Evolutionary conservation across 495 filamentous ascomycete species (phyloP), one percentile per base, ranked within the genome.

Genomic region (Penicillium dipodomyicola): DNA sequence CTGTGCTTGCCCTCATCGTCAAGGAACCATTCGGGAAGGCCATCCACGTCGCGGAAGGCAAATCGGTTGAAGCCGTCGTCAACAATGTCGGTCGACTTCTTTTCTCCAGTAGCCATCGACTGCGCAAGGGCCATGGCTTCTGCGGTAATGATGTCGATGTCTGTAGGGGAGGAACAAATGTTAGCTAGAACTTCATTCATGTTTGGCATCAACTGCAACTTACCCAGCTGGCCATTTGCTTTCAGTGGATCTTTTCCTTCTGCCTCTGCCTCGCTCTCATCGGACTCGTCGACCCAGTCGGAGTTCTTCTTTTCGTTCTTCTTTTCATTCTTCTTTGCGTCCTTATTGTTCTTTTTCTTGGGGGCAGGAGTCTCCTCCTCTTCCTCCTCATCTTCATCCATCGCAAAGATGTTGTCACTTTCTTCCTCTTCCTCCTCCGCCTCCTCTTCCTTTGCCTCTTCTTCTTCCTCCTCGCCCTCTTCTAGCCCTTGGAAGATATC

Each of bases 41-140:
- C 95, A 58, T 97, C 95, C 11, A 82, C 78, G 67, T 99, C 92
- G 40, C 90, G 90, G 80, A 96, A 91, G 12, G 91, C 81, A 65
- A 87, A 89, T 64, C 92, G 92, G 78, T 95, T 96, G 81, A 91
- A 99, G 35, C 85, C 85, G 51, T 97, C 93, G 67, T 99, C 95
- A 27, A 92, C 71, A 2, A 96, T 71, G 64, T 96, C 89, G 48
- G 84, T 66, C 22, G 80, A 84, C 10, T 86, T 87, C 68, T 87
- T 92, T 65, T 94, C 80, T 22, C 95, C 95, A 0, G 85, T 87
- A 22, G 91, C 94, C 55, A 99, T 84, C 65, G 89, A 82, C 54
- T 97, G 94, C 2, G 94, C 94, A n/a, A 99, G 80, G 8, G 91
- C 91, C 94, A 99, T 99, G 56, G 94, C 94, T 77, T 99, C 95